These are phyloP conservation scores for Elsinoe batatas DNA, from an alignment of 2,329 filamentous ascomycete genomes.

Conservation along the genomic window DNA sequence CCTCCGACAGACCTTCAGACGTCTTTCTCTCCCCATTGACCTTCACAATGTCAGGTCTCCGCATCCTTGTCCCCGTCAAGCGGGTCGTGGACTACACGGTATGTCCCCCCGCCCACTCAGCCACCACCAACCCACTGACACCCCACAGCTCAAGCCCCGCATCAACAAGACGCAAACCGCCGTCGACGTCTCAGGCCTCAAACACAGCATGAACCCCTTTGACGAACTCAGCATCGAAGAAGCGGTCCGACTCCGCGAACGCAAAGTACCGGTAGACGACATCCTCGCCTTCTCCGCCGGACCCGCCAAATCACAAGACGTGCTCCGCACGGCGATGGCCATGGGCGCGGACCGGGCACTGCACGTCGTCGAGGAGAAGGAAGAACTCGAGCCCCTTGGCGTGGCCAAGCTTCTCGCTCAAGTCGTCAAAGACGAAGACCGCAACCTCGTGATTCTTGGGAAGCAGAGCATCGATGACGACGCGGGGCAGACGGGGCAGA, in stretches of 20 bases:
- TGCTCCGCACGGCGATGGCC: conserved; percentile 92
- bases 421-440: conserved; percentile 72
- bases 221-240: conserved; percentile 98
- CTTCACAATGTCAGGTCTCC: conserved; percentile 29
- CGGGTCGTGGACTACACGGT: conserved; percentile 51
- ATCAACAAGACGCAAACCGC: conserved; percentile 67
- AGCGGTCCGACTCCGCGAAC: conserved; percentile 86
- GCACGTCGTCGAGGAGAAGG: conserved; percentile 60
- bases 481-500: conserved; percentile 90
- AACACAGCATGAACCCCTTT: conserved; percentile 98
- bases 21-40: background rate
- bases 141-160: conserved; percentile 53
- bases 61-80: conserved; percentile 48
- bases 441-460: conserved; percentile 85
- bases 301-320: conserved; percentile 75
- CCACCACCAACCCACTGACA: background rate
- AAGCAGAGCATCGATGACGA: conserved; percentile 99
- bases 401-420: conserved; percentile 80
- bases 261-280: conserved; percentile 63
- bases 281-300: conserved; percentile 86
- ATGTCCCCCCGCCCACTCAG: conserved; percentile 19
- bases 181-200: conserved; percentile 85
- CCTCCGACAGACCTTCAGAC: background rate
- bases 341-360: conserved; percentile 93
- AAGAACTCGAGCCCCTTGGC: conserved; percentile 76